Conservation (phyloP, 2,329 filamentous ascomycete genomes). For the Pseudopithomyces maydicus region DNA sequence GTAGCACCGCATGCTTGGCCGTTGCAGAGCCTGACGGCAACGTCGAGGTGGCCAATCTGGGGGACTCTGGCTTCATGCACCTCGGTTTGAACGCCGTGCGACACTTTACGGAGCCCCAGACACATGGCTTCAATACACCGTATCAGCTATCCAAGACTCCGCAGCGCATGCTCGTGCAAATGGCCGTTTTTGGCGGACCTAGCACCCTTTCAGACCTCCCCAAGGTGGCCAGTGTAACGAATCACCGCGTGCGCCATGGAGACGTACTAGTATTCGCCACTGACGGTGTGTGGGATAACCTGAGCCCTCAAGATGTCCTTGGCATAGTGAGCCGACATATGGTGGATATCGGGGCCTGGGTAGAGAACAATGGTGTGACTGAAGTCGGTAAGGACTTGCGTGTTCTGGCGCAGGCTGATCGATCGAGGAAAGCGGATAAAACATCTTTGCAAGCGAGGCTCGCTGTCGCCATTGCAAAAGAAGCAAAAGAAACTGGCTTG, state of each 20-base stretch:
- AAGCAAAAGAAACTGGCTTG: conserved; percentile 83
- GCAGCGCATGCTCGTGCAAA: conserved; percentile 75
- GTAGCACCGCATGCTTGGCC: conserved; percentile 90
- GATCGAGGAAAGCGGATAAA: conserved; percentile 46
- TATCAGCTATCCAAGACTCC: conserved; percentile 93
- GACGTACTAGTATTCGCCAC: conserved; percentile 94
- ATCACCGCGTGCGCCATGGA: conserved; percentile 79
- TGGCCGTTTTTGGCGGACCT: conserved; percentile 75
- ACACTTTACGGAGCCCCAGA: conserved; percentile 82
- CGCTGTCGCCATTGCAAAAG: conserved; percentile 77
- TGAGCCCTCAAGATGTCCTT: conserved; percentile 88
- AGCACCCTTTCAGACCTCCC: conserved; percentile 80
- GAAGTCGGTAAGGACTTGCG: conserved; percentile 66
- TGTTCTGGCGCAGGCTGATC: conserved; percentile 57
- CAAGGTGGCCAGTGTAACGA: conserved; percentile 78
- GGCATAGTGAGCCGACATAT: conserved; percentile 79
- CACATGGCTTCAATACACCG: conserved; percentile 96
- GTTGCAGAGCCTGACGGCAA: conserved; percentile 73
- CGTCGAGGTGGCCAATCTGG: conserved; percentile 89
- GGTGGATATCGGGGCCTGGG: conserved; percentile 76
- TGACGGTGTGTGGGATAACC: conserved; percentile 94
- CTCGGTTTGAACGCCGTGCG: conserved; percentile 85
- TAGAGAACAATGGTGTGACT: conserved; percentile 52
- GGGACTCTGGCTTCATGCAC: conserved; percentile 92
- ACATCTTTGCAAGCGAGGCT: conserved; percentile 76